Evolutionary conservation across 257 asterid genomes (phyloP).

Genomic region (Przewalskia tangutica): DNA sequence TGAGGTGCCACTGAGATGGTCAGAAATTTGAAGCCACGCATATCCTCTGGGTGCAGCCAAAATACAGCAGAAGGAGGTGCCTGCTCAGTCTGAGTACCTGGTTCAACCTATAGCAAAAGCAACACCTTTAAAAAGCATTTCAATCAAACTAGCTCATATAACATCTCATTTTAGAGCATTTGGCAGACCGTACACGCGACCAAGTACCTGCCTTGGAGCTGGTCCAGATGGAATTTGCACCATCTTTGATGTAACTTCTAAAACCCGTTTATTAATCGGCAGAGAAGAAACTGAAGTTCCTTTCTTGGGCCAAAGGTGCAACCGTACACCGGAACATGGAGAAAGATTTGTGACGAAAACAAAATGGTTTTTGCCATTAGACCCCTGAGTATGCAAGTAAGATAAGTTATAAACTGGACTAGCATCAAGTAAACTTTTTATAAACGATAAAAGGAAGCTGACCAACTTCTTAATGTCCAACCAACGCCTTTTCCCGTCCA

Average conservation of each 20-base stretch:
- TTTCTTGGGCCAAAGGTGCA: slow-evolving; percentile 89
- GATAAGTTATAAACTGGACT: slow-evolving; percentile 1
- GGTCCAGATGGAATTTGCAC: slow-evolving; percentile 94
- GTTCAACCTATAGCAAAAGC: slow-evolving; percentile 61
- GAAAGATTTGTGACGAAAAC: slow-evolving; percentile 89
- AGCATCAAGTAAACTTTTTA: not conserved
- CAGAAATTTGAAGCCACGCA: slow-evolving; percentile 78
- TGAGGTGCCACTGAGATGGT: slow-evolving; percentile 97
- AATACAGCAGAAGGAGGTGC: slow-evolving; percentile 93
- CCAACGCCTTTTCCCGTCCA: slow-evolving; percentile 99
- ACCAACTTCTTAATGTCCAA: slow-evolving; percentile 93
- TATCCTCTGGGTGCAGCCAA: slow-evolving; percentile 79
- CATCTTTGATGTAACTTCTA: slow-evolving; percentile 89
- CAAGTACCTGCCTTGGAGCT: slow-evolving; percentile 93
- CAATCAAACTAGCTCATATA: not conserved
- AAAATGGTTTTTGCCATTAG: slow-evolving; percentile 56
- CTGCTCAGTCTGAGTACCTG: slow-evolving; percentile 98
- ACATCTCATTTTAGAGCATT: not conserved
- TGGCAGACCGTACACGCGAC: slow-evolving; percentile 7
- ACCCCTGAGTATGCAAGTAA: slow-evolving; percentile 44
- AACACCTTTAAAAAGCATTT: slow-evolving; percentile 4
- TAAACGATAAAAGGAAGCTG: slow-evolving; percentile 26
- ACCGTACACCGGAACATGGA: slow-evolving; percentile 91
- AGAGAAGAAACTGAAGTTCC: slow-evolving; percentile 39
- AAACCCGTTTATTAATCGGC: slow-evolving; percentile 29